Conservation (phyloP, 345 rosid species). For the Acer negundo region DNA sequence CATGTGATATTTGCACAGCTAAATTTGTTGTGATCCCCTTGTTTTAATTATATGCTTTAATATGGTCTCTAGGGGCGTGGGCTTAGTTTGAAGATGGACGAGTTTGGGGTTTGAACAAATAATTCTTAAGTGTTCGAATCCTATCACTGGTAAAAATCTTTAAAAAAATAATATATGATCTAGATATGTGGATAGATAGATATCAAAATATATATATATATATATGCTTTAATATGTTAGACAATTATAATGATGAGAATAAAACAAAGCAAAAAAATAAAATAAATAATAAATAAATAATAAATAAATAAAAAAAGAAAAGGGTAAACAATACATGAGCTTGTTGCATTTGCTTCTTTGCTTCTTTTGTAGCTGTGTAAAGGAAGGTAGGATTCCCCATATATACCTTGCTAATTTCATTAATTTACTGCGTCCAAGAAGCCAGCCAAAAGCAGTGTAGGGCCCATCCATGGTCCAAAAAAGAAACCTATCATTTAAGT, state of each 20-base stretch:
- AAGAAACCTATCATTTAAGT: background rate
- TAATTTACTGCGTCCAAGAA: conserved; percentile 9
- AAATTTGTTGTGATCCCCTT: background rate
- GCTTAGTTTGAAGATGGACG: too few species aligned
- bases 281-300: too few species aligned
- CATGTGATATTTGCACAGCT: background rate
- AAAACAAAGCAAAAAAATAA: conserved; percentile 13
- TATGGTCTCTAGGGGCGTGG: too few species aligned
- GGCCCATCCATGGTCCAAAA: background rate
- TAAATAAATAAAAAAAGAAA: background rate
- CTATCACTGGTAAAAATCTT: too few species aligned
- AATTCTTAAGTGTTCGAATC: too few species aligned
- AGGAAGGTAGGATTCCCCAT: background rate
- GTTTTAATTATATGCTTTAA: background rate
- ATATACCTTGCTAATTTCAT: conserved; percentile 10
- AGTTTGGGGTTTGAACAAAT: too few species aligned
- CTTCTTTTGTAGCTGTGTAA: background rate
- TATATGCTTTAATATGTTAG: background rate
- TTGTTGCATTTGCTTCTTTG: conserved; percentile 3
- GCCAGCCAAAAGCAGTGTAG: conserved; percentile 11
- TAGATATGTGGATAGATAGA: too few species aligned
- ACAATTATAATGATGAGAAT: conserved; percentile 9
- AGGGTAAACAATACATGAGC: background rate
- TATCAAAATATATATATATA: too few species aligned
- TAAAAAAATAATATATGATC: too few species aligned